phyloP scores from a whole-genome alignment of 805 yeast species.

The Lachancea nothofagi region DNA sequence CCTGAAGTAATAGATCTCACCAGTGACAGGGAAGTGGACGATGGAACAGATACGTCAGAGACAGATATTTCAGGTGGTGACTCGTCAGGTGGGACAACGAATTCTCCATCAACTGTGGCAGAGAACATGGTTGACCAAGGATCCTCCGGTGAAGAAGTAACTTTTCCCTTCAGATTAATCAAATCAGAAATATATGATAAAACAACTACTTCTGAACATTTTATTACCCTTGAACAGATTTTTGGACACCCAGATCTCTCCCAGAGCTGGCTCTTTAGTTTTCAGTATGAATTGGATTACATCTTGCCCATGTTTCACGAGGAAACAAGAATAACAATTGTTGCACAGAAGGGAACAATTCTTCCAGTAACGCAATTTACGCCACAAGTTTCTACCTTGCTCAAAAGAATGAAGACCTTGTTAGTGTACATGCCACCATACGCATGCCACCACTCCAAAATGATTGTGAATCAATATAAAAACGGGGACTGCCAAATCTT shows the following conservation, averaged over 20 bases:
- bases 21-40: conserved; percentile 3
- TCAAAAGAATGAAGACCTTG: conserved; percentile 2
- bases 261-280: conserved; percentile 45
- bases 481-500: conserved; percentile 46
- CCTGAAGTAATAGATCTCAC: conserved; percentile 7
- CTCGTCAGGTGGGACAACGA: too few relatives aligned
- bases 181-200: conserved; percentile 22
- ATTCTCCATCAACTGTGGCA: neutral
- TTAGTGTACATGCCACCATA: conserved; percentile 35
- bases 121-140: neutral
- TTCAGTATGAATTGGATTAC: conserved; percentile 39
- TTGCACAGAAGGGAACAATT: conserved; percentile 34
- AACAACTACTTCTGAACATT: conserved; percentile 9
- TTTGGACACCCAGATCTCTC: conserved; percentile 33
- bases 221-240: conserved; percentile 28
- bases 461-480: conserved; percentile 53
- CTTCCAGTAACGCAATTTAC: conserved; percentile 17
- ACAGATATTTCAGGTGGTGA: conserved; percentile 4
- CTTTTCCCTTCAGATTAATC: conserved; percentile 20
- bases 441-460: conserved; percentile 59
- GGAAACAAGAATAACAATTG: conserved; percentile 21
- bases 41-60: neutral
- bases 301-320: conserved; percentile 31
- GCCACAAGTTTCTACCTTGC: conserved; percentile 1
- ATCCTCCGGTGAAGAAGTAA: neutral